Conservation (phyloP, 441 rosid genomes). For the Breynia disticha region DNA sequence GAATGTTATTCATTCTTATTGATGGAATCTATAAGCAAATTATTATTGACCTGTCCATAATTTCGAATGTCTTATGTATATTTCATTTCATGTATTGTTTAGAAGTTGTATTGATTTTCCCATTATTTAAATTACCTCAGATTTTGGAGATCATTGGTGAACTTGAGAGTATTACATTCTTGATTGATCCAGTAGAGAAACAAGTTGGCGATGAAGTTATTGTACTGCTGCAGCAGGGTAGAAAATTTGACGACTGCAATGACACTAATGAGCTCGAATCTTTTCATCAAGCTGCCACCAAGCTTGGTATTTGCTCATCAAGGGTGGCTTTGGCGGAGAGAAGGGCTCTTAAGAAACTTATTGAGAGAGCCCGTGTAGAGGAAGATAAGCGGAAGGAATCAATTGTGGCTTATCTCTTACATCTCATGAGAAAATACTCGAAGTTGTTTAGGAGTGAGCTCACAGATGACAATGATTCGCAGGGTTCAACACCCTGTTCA, state of each 20-base stretch:
- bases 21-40: too few relatives aligned
- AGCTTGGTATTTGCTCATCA: constrained; percentile 77
- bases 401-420: constrained; percentile 86
- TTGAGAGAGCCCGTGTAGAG: constrained; percentile 88
- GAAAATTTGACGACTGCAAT: constrained; percentile 48
- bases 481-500: constrained; percentile 84
- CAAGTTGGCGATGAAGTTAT: constrained; percentile 93
- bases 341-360: constrained; percentile 85
- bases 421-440: constrained; percentile 92
- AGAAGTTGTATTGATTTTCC: too few relatives aligned
- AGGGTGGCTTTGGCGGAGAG: constrained; percentile 88
- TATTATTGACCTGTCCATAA: too few relatives aligned
- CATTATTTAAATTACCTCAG: constrained; percentile 33
- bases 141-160: constrained; percentile 75
- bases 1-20: too few relatives aligned
- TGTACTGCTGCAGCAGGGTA: constrained; percentile 80
- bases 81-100: too few relatives aligned
- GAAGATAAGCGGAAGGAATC: constrained; percentile 97
- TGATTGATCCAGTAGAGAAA: constrained; percentile 69
- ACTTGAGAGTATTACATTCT: constrained; percentile 52
- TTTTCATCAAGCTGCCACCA: constrained; percentile 79
- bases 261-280: constrained; percentile 76
- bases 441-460: constrained; percentile 85
- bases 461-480: constrained; percentile 85
- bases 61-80: too few relatives aligned